Base-by-base conservation (phyloP, 495 filamentous ascomycete genomes). In the Penicillium diatomitis region DNA sequence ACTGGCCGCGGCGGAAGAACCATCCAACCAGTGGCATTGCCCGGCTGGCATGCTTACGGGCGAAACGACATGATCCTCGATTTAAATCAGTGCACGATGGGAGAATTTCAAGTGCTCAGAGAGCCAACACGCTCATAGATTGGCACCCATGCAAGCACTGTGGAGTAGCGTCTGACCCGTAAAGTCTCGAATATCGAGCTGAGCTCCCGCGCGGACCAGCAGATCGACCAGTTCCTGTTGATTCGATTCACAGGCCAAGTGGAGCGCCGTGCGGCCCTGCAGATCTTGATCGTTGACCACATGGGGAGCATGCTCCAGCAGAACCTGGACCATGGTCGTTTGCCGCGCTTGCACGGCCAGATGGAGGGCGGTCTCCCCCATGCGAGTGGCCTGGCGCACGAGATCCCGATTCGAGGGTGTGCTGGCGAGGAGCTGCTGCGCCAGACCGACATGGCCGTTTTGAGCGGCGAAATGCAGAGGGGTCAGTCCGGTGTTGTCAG, bases 171-270 rank as follows among this genome's bases (percentile, higher is more conserved):
- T 30, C 12, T 44, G 42, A 32, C 42, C 46, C 35, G 38, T 37
- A 30, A 48, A 48, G 38, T 48, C 46, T n/a, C 35, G 36, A 39
- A 48, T 48, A 39, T 48, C 46, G 6, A 48, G 37, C 46, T 48
- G 46, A 11, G 29, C 46, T 9, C 46, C 46, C 27, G 46, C 46
- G 8, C 40, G 37, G 38, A 48, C 46, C 46, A 48, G 40, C 10
- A 48, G 30, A 27, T 48, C 46, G 29, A 48, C 46, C 31, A 48
- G 9, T 32, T 48, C 46, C 20, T 48, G 46, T 29, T 48, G 46
- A 31, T 48, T 48, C 28, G 32, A 48, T 37, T 48, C 46, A 40
- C 46, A 48, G 4, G 46, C 46, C 46, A 48, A 39, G 32, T 48
- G 46, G 8, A 48, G 36, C 27, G 46, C 46, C 10, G 46, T 48